Base-by-base conservation (phyloP, 2,329 filamentous ascomycete genomes). In the Trichoderma sp. region DNA sequence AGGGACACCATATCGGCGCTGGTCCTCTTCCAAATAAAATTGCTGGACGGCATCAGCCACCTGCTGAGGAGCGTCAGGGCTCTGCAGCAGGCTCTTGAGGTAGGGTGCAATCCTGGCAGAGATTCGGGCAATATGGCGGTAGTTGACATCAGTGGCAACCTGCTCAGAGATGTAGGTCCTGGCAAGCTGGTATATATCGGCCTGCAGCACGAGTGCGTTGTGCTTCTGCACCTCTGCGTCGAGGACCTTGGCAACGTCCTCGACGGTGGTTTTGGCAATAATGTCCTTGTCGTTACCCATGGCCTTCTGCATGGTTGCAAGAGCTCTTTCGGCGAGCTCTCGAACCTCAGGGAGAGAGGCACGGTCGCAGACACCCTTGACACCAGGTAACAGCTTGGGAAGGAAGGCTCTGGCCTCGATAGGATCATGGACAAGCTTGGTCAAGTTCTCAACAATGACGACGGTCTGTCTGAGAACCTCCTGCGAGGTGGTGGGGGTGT, bases 401-500 rank as follows among this genome's bases (percentile, higher is more conserved):
- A 99, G 84, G 87, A 99, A 99, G 70, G 93, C 93, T 75, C 96
- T 89, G 39, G 96, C 96, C 85, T 99, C 96, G 73, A 97, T 90
- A 15, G 96, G 96, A 80, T 91, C 95, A 82, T 99, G 96, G 32
- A 99, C 96, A 36, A 99, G 90, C 85, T 97, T 98, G 73, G 96
- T 99, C 85, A 99, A 86, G 84, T 99, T 99, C 85, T 99, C 96
- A 23, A 96, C 93, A 66, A 99, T 97, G 69, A 99, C 94, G 34
- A 97, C 94, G 3, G 96, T 97, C 84, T 98, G 95, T 73, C 96
- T 92, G 70, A 98, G 87, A 26, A 98, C 95, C 84, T 99, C 96
- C 81, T 99, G 96, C 4, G 93, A 88, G 5, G 96, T 99, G 17
- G 89, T 89, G 9, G 95, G 96, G 73, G 91, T 95, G 85, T 98